phyloP scores from a whole-genome alignment of 371 early-diverging fungal genomes.

The Enteropsectra breve region DNA sequence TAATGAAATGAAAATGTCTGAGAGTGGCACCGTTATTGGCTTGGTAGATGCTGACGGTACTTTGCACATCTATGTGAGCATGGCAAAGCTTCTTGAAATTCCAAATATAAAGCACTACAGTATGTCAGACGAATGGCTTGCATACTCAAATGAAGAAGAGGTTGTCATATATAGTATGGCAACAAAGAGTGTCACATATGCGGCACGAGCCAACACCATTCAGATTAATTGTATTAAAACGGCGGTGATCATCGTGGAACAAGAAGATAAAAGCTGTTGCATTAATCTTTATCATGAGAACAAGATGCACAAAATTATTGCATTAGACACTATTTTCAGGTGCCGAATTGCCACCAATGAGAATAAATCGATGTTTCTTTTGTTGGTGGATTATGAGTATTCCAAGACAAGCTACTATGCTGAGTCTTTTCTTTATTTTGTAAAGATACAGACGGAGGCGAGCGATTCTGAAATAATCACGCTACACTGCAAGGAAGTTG shows the following conservation, averaged over 20 bases:
- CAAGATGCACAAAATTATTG: neutral
- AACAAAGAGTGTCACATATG: neutral
- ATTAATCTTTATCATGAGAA: conserved; percentile 7
- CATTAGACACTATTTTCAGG: neutral
- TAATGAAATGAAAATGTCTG: conserved; percentile 47
- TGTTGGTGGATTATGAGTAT: conserved; percentile 44
- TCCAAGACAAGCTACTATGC: conserved; percentile 56
- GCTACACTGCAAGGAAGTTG: neutral
- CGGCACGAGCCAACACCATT: neutral
- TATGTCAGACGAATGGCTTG: conserved; percentile 29
- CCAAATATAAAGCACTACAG: conserved; percentile 28
- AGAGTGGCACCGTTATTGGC: conserved; percentile 24
- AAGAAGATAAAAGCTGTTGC: conserved; percentile 19
- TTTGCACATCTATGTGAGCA: conserved; percentile 24
- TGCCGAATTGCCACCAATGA: neutral
- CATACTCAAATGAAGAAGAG: conserved; percentile 32
- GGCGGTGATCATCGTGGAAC: conserved; percentile 16
- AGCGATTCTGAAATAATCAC: neutral
- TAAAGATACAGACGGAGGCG: conserved; percentile 14
- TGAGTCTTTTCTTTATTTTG: conserved; percentile 44
- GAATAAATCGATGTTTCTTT: neutral
- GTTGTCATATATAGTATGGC: conserved; percentile 14
- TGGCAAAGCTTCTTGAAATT: neutral
- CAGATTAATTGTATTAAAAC: conserved; percentile 7
- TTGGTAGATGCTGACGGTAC: conserved; percentile 22